These are phyloP conservation scores for Jacaranda mimosifolia DNA, from an alignment of 257 asterid species.

Conservation along the genomic window DNA sequence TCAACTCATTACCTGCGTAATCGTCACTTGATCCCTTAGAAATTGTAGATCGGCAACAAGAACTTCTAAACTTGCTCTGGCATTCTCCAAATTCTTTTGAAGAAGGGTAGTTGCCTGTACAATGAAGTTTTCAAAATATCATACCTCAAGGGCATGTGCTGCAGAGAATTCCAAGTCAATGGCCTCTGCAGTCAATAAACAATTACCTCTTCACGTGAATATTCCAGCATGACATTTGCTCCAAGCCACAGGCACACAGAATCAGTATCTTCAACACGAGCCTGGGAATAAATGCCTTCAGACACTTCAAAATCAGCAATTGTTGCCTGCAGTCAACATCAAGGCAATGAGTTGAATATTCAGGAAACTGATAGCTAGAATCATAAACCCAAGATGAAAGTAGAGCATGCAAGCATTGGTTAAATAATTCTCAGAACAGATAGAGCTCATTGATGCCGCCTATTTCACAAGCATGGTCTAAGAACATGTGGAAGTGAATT, in stretches of 20 bases:
- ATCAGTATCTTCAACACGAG: slow-evolving; percentile 66
- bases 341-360: slow-evolving; percentile 10
- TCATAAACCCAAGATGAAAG: background rate
- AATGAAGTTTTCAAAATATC: slow-evolving; percentile 14
- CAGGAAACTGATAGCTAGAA: background rate
- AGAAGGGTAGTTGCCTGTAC: slow-evolving; percentile 73
- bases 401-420: background rate
- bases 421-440: background rate
- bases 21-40: slow-evolving; percentile 77
- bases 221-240: slow-evolving; percentile 86
- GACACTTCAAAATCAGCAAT: slow-evolving; percentile 82
- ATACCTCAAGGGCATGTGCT: background rate
- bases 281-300: slow-evolving; percentile 80
- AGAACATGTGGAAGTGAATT: background rate
- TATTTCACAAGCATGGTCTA: background rate
- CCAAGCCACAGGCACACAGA: slow-evolving; percentile 87
- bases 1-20: slow-evolving; percentile 60
- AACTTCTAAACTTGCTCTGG: slow-evolving; percentile 74
- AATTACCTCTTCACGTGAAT: slow-evolving; percentile 72
- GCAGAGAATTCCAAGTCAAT: background rate
- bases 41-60: slow-evolving; percentile 78
- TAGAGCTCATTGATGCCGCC: background rate
- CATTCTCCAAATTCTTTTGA: slow-evolving; percentile 72
- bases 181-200: slow-evolving; percentile 11
- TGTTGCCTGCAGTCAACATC: slow-evolving; percentile 53